Base-by-base conservation (phyloP, 257 asterid species). In the Pogostemon cablin region DNA sequence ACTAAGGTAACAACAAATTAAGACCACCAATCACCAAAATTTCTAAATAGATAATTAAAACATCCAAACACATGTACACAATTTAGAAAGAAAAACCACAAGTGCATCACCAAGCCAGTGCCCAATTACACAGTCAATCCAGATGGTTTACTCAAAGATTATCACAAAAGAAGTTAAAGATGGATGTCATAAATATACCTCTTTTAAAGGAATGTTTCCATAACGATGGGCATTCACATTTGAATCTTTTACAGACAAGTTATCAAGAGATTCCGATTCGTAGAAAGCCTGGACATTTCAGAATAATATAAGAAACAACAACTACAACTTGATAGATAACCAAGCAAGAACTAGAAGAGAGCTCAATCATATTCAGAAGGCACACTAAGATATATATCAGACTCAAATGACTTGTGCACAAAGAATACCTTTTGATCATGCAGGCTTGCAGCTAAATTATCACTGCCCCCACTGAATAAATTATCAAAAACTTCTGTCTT, bases 191-290 rank as follows among this genome's bases (percentile, higher is more conserved):
- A 40, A 75, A 57, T 34, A 62, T 78, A 90, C 97, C 96, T 79
- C 84, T 80, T 90, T 88, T 68, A 86, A 10, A 60, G 67, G 75
- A 71, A 63, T 57, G 65, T 62, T 72, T 48, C 9, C 71, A 9
- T 35, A 77, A 49, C 3, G 9, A 74, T 60, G 60, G 76, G 75
- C 75, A 49, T 68, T 72, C 52, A 74, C 59, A 71, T 44, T 70
- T 47, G 72, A 68, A 72, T 77, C 83, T 67, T 71, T 82, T 9
- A 68, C 79, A 64, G 80, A 78, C 81, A 88, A 73, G 75, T 79
- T 69, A 73, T 73, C 83, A 48, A 85, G 71, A 68, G 90, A 76
- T 74, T 82, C 78, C 49, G 87, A 66, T 57, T 70, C 82, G 40
- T 67, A 79, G 71, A 77, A 77, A 69, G 79, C 85, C 96, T 91